phyloP scores from a whole-genome alignment of 768 basidiomycete species.

The Phylloporus sp. region DNA sequence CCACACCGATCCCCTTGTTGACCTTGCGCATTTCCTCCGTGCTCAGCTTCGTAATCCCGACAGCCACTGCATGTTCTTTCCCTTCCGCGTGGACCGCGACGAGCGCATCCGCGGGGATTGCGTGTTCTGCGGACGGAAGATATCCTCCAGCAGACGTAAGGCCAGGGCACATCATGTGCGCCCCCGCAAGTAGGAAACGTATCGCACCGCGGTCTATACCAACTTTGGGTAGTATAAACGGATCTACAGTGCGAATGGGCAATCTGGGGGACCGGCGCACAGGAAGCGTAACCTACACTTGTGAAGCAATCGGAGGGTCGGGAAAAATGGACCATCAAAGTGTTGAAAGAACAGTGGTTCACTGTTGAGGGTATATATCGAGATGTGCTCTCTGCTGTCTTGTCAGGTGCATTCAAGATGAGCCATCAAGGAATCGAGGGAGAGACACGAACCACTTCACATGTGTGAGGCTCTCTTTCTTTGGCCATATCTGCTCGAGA shows the following conservation, averaged over 20 bases:
- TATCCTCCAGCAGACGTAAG: constrained; percentile 89
- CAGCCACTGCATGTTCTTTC: constrained; percentile 85
- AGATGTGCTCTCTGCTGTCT: constrained; percentile 89
- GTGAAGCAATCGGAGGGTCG: constrained; percentile 85
- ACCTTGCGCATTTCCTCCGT: constrained; percentile 88
- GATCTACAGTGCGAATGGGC: constrained; percentile 54
- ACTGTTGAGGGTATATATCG: constrained; percentile 84
- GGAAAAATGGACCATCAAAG: constrained; percentile 89
- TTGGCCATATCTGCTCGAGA: constrained; percentile 93
- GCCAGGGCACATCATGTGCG: constrained; percentile 97
- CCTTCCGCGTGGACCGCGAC: constrained; percentile 97
- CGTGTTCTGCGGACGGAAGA: constrained; percentile 70
- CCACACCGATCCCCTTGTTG: constrained; percentile 89
- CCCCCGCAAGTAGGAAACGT: constrained; percentile 90
- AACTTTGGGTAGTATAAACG: constrained; percentile 83
- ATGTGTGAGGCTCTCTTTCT: constrained; percentile 91
- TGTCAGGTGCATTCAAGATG: constrained; percentile 15
- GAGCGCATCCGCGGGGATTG: constrained; percentile 63
- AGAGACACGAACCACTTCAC: constrained; percentile 71
- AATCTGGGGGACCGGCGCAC: background rate
- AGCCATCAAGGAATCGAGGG: constrained; percentile 9
- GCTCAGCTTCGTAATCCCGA: constrained; percentile 76
- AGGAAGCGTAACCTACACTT: constrained; percentile 59
- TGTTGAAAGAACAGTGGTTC: constrained; percentile 95
- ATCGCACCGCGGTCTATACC: constrained; percentile 96